Evolutionary conservation across 192 early-diverging fungal species (phyloP), one percentile per base, ranked within the genome.

Genomic region (Entomortierella chlamydospora): DNA sequence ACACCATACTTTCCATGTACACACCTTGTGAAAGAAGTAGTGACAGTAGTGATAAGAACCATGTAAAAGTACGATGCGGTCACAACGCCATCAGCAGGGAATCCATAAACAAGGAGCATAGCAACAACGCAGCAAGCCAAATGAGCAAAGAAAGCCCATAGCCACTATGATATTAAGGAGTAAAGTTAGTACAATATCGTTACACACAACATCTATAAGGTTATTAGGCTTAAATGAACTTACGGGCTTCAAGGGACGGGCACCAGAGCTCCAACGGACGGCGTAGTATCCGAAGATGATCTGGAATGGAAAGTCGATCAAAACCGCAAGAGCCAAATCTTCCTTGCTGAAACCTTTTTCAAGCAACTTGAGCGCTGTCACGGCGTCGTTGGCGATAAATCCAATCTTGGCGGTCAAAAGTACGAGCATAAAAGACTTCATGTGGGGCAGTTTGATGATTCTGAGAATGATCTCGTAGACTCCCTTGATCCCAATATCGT

Each of bases 221-320:
- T n/a, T n/a, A 33, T 2, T 70, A 9, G 55, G n/a, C n/a, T n/a
- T 68, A 22, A 72, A 60, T 43, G 41, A 49, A 79, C 83, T 69
- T 82, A 93, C 92, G 43, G 97, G 96, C 29, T 85, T 90, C 66
- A 98, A 82, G 6, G 97, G 96, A 49, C 91, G 85, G 10, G 82
- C 76, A 7, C 98, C 98, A 66, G 85, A 90, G 56, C 94, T 96
- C 98, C 97, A 99, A 59, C 93, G 93, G 18, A 96, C 98, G 0
- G 97, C 97, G 82, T 96, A 97, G 81, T 98, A 98, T 17, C 98
- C 98, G 87, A 99, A 96, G 64, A 98, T 83, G 47, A 99, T 91
- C 82, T 99, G 96, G 57, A 97, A 88, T 1, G 98, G 98, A 57
- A 99, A 99, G 77, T 99, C 98, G 22, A 98, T 91, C 70, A 99